Base-by-base conservation (phyloP, 2,329 filamentous ascomycete genomes). In the Neopestalotiopsis clavispora region DNA sequence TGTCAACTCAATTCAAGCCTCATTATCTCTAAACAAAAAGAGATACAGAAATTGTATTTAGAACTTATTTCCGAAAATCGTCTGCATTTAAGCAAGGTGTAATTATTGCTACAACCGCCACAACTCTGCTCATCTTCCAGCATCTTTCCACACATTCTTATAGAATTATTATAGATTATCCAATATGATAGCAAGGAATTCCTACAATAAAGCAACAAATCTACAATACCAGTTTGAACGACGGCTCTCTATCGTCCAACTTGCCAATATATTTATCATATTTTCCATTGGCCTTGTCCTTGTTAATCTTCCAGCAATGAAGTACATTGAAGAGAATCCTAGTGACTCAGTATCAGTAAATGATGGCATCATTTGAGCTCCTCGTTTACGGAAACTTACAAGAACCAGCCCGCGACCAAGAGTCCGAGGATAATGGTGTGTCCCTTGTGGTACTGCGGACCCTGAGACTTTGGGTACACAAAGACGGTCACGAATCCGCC, bases 401-500 rank as follows among this genome's bases (percentile, higher is more conserved):
- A 80, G 61, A 90, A 84, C 90, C 90, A 92, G 3, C 88, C 86
- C 73, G 84, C 87, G 52, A 88, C 87, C 58, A 92, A 74, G 28
- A 92, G 73, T 0, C 88, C 84, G 32, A 92, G 74, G 34, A 92
- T 83, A 12, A 91, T 84, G 0, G 85, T 89, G 75, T 92, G 90
- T 1, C 90, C 89, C 59, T 84, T 82, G 70, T 88, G 86, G 69
- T 88, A 92, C 66, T 84, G 80, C 0, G 90, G 89, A 0, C 82
- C 85, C 65, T 92, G 82, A 0, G 73, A 76, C 63, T 83, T 83
- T 2, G 88, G 88, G 71, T 92, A 92, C 4, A 89, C 85, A 74
- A 91, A 91, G 0, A 86, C 84, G 0, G 90, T 87, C 2, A 92
- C 89, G 72, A 92, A 91, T 0, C 90, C 90, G 60, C 90, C 90